Conservation (phyloP, 2,329 filamentous ascomycete species). For the Claviceps sp. region DNA sequence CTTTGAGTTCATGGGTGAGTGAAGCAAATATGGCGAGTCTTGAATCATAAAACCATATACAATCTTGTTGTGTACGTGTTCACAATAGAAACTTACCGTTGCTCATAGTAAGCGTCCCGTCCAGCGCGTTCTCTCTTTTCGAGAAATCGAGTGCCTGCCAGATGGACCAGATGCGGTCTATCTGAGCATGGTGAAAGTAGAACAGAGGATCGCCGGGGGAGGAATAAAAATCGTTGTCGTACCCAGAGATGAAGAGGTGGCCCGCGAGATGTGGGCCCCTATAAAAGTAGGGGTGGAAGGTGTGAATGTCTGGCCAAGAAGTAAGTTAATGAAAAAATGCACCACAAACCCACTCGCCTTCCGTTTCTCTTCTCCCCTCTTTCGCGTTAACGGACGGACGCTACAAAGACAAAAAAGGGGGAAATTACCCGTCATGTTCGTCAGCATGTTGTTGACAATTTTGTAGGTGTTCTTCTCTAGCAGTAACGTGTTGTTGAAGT, state of each 20-base stretch:
- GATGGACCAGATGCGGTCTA: slow-evolving; percentile 5
- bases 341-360: too few species aligned
- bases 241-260: slow-evolving; percentile 2
- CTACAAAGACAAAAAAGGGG: neutral
- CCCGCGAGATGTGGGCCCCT: neutral
- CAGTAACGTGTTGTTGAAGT: neutral
- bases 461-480: neutral
- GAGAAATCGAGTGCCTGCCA: slow-evolving; percentile 5
- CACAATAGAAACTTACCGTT: slow-evolving; percentile 1
- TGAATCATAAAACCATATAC: neutral
- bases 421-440: neutral
- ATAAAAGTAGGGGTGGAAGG: slow-evolving; percentile 3
- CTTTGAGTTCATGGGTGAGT: neutral
- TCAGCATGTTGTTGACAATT: neutral
- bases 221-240: slow-evolving; percentile 3
- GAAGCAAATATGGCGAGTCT: too few species aligned
- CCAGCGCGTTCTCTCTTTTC: neutral
- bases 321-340: neutral
- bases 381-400: too few species aligned
- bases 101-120: neutral
- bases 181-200: slow-evolving; percentile 3
- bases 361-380: too few species aligned
- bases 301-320: neutral
- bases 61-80: neutral
- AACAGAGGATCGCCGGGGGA: slow-evolving; percentile 5